Conservation (phyloP, 305 asterid genomes). For the Withania somnifera region DNA sequence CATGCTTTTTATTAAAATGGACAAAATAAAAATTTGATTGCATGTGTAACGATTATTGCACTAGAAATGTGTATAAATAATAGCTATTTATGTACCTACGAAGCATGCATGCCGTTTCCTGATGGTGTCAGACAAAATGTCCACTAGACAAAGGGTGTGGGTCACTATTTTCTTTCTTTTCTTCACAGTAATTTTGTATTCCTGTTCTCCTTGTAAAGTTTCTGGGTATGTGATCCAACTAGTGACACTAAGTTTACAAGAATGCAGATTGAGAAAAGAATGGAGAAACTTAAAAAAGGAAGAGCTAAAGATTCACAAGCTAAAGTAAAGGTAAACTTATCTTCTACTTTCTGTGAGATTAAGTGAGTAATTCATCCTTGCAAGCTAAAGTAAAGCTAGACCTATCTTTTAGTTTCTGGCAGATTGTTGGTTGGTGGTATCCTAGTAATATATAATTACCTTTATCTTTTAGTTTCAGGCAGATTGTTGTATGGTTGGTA, state of each 20-base stretch:
- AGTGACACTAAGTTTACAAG: constrained; percentile 44
- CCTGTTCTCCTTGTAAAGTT: neutral
- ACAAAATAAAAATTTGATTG: neutral
- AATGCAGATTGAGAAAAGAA: constrained; percentile 92
- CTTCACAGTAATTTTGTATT: neutral
- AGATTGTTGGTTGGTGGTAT: neutral
- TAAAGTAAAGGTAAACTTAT: constrained; percentile 56
- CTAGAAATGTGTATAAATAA: neutral
- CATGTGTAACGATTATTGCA: neutral
- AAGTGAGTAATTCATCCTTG: neutral
- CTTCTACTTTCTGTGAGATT: neutral
- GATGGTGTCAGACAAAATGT: neutral
- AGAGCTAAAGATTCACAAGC: constrained; percentile 72
- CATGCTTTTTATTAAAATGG: neutral
- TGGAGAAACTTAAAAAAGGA: constrained; percentile 89
- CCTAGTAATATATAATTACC: constrained; percentile 4
- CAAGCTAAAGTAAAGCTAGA: constrained; percentile 62
- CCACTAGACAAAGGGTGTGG: neutral
- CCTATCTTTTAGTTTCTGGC: neutral
- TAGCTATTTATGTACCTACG: neutral
- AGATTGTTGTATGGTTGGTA: neutral
- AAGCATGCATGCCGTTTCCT: neutral
- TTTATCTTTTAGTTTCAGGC: neutral
- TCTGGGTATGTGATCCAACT: constrained; percentile 6
- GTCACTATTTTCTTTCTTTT: neutral